Percentiles rank a stretch among this genome's conserved stretches.
These are phyloP conservation scores for Penicillium sp. DNA, from an alignment of 2,329 filamentous ascomycete genomes.

Conservation along the genomic window DNA sequence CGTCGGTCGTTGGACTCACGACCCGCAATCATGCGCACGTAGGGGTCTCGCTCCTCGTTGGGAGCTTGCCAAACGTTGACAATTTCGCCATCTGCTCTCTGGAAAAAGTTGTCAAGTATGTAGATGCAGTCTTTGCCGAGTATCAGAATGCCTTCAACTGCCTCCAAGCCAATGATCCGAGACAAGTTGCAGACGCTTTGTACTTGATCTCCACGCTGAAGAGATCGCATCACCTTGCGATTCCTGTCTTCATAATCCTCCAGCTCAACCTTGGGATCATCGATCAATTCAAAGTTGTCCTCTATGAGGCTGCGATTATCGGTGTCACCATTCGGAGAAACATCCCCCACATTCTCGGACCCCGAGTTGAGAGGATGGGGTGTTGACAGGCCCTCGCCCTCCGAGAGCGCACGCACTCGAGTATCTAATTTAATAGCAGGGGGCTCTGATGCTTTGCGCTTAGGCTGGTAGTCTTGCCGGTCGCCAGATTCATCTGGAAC, in stretches of 20 bases:
- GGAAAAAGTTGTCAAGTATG: conserved; percentile 95
- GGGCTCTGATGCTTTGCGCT: conserved; percentile 67
- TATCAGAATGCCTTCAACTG: conserved; percentile 89
- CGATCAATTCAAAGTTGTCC: conserved; percentile 94
- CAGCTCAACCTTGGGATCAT: conserved; percentile 83
- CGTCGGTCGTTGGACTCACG: conserved; percentile 65
- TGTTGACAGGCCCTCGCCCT: conserved; percentile 45
- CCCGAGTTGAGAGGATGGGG: conserved; percentile 38
- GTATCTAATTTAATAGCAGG: conserved; percentile 51
- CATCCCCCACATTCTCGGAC: conserved; percentile 33
- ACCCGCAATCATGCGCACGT: conserved; percentile 88
- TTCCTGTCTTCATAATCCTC: conserved; percentile 97
- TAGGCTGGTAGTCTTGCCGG: conserved; percentile 79
- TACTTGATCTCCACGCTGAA: conserved; percentile 87
- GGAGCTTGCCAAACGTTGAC: conserved; percentile 96
- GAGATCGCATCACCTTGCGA: conserved; percentile 90
- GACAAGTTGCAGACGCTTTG: conserved; percentile 95
- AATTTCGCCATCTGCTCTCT: conserved; percentile 91
- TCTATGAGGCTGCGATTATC: conserved; percentile 58
- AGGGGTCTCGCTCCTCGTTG: conserved; percentile 87
- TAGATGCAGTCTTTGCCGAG: conserved; percentile 91
- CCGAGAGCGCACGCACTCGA: conserved; percentile 40
- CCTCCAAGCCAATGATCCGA: conserved; percentile 88
- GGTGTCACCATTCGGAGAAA: conserved; percentile 32
- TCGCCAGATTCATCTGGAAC: conserved; percentile 73